Evolutionary conservation across 306 rosid species (phyloP), one percentile per base, ranked within the genome.

Genomic region (Vicia faba): DNA sequence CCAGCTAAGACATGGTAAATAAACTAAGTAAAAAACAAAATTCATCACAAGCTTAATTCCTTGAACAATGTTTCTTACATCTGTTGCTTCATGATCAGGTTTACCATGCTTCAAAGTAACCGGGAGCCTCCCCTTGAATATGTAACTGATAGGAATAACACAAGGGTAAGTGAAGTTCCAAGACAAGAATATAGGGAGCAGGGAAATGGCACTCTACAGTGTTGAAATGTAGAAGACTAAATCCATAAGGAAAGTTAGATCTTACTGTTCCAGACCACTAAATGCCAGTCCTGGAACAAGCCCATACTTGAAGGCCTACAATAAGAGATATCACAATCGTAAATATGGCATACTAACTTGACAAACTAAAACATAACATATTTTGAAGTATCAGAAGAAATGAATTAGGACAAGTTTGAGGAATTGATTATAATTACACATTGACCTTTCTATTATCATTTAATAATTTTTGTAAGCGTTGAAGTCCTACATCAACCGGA

Each of bases 201-300:
- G 35, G 5, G 57, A 74, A 75, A 73, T 25, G 46, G 66, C 36
- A 12, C 39, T 67, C 53, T 61, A 55, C 31, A 9, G 19, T 26
- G 77, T 46, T 53, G 8, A 70, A 75, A 31, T 56, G 36, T 36
- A 7, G 54, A 72, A 46, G 68, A 53, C 7, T 25, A 45, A 74
- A 70, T 18, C 43, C 54, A 69, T 45, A 60, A 78, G 61, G 64
- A 55, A 69, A 73, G 62, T 14, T 71, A 59, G 64, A 80, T 80
- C 97, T 70, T 87, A 93, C 98, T 80, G 96, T 79, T 93, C 98
- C 69, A 93, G 58, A 61, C 85, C 96, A 84, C 98, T 84, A 25
- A 93, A 55, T 70, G 90, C 87, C 78, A 93, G 73, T 59, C 98
- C 98, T 64, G 98, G 95, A 79, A 89, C 44, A 66, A 93, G 89